Conservation (phyloP, 2,329 filamentous ascomycete species). For the Mycosphaerella sp. region DNA sequence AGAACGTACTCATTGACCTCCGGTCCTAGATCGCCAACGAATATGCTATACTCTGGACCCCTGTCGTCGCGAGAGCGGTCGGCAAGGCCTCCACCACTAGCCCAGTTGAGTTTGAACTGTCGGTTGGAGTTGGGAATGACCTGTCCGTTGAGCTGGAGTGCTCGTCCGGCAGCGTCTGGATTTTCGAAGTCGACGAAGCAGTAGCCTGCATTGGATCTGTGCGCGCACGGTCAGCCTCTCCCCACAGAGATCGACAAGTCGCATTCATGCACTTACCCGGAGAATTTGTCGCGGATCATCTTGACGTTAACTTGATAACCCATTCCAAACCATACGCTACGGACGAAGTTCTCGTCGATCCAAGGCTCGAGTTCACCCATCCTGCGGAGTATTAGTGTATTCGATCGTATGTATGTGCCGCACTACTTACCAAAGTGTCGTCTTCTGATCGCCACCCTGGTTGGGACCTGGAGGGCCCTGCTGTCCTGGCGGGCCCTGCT, state of each 20-base stretch:
- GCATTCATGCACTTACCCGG: slow-evolving; percentile 57
- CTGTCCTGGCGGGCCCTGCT: slow-evolving; percentile 40
- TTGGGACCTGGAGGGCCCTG: slow-evolving; percentile 34
- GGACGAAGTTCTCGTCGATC: slow-evolving; percentile 99
- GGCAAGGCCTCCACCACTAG: slow-evolving; percentile 88
- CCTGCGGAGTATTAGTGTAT: slow-evolving; percentile 48
- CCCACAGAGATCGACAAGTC: slow-evolving; percentile 4
- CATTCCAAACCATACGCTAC: slow-evolving; percentile 88
- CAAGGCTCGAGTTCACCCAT: slow-evolving; percentile 99
- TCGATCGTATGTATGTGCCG: neutral
- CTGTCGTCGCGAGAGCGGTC: slow-evolving; percentile 94
- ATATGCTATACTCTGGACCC: slow-evolving; percentile 92
- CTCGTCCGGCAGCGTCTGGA: slow-evolving; percentile 81
- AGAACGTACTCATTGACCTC: slow-evolving; percentile 99
- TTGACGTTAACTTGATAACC: slow-evolving; percentile 96
- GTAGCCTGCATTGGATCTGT: slow-evolving; percentile 82
- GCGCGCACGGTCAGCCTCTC: slow-evolving; percentile 2
- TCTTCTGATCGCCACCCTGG: slow-evolving; percentile 44
- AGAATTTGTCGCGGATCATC: slow-evolving; percentile 99
- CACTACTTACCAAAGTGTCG: slow-evolving; percentile 47
- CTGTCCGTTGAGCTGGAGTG: slow-evolving; percentile 79
- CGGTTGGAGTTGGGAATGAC: slow-evolving; percentile 90
- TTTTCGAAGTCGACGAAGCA: slow-evolving; percentile 93
- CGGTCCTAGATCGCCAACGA: slow-evolving; percentile 93
- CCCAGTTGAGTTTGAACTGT: slow-evolving; percentile 99